These are phyloP conservation scores for Ceratobasidium sp. DNA, from an alignment of 1,284 basidiomycete species.

Conservation along the genomic window DNA sequence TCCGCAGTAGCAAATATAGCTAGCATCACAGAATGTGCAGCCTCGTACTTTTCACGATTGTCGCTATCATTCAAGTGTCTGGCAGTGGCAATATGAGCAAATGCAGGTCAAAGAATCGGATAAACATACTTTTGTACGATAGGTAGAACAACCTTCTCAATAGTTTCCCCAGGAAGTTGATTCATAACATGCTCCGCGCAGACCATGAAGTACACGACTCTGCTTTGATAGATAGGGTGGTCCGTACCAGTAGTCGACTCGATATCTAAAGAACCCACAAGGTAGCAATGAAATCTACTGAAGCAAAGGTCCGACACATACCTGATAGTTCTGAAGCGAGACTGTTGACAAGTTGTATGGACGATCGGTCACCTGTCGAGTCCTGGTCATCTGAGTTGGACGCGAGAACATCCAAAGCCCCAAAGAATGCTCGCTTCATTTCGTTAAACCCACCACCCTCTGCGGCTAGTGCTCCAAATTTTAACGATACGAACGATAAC, in stretches of 20 bases:
- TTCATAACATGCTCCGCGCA: conserved; percentile 43
- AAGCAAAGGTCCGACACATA: neutral
- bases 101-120: neutral
- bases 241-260: conserved; percentile 9
- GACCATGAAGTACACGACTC: conserved; percentile 40
- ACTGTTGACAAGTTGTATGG: conserved; percentile 1
- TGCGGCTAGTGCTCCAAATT: conserved; percentile 40
- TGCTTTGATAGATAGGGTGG: conserved; percentile 27
- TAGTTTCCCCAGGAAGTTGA: conserved; percentile 18
- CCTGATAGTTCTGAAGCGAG: conserved; percentile 24
- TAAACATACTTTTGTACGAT: conserved; percentile 37
- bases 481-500: conserved; percentile 41
- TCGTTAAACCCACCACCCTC: conserved; percentile 41
- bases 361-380: conserved; percentile 21
- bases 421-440: conserved; percentile 42
- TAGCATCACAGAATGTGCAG: conserved; percentile 43
- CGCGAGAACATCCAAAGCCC: conserved; percentile 40
- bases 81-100: neutral
- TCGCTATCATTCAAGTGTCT: conserved; percentile 35
- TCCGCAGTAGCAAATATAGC: conserved; percentile 41
- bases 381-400: conserved; percentile 26
- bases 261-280: neutral
- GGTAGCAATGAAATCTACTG: neutral
- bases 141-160: conserved; percentile 37
- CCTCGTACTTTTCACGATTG: conserved; percentile 42